Evolutionary conservation across 768 basidiomycete genomes (phyloP).

Genomic region (Megacollybia marginata): DNA sequence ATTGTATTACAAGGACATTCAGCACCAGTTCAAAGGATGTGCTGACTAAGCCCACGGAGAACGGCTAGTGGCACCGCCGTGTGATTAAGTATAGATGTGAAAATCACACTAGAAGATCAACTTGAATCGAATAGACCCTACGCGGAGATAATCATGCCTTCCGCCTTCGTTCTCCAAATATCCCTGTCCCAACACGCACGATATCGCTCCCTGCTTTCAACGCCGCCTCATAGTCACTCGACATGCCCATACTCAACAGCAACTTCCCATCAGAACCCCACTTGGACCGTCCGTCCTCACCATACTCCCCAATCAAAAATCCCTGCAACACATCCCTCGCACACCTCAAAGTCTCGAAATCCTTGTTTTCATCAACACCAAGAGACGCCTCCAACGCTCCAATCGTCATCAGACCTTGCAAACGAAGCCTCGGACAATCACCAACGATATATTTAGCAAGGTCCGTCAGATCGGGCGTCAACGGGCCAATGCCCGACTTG

Average conservation of each 20-base stretch:
- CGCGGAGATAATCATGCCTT: constrained; percentile 25
- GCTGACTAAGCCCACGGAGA: too few species aligned
- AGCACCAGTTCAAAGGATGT: too few species aligned
- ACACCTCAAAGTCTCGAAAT: constrained; percentile 65
- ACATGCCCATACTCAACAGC: constrained; percentile 93
- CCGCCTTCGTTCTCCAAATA: constrained; percentile 70
- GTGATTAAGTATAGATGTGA: too few species aligned
- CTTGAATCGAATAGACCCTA: too few species aligned
- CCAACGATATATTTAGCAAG: constrained; percentile 67
- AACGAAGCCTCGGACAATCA: constrained; percentile 64
- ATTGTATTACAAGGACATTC: too few species aligned
- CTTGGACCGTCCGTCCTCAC: constrained; percentile 10
- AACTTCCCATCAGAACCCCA: constrained; percentile 51
- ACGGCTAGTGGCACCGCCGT: too few species aligned
- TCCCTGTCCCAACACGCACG: constrained; percentile 86
- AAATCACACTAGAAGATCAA: too few species aligned
- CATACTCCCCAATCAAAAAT: constrained; percentile 27
- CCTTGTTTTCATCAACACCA: constrained; percentile 44
- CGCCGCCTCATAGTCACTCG: constrained; percentile 87
- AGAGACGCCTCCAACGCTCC: constrained; percentile 75
- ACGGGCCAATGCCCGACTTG: constrained; percentile 79
- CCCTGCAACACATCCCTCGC: constrained; percentile 54
- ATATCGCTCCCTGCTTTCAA: constrained; percentile 77
- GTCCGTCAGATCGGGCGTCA: constrained; percentile 39
- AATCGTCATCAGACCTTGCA: constrained; percentile 96